Conservation (phyloP, 257 asterid genomes). For the Fraxinus cuspidata region DNA sequence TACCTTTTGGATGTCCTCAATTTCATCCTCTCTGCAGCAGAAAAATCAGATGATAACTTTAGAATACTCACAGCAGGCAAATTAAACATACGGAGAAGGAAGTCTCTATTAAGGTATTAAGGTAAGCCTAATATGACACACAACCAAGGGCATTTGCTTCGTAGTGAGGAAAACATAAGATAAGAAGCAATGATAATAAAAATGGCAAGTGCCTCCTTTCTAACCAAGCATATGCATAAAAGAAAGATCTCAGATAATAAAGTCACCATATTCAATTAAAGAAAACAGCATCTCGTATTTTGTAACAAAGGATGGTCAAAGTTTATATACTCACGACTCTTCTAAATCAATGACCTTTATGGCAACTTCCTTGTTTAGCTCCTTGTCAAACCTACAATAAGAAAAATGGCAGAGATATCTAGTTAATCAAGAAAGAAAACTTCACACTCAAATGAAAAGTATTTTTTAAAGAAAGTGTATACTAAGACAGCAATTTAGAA, state of each 20-base stretch:
- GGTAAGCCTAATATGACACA: not conserved
- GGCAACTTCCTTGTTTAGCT: slow-evolving; percentile 87
- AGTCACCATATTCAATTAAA: not conserved
- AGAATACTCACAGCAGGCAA: slow-evolving; percentile 17
- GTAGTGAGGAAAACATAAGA: not conserved
- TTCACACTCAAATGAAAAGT: not conserved
- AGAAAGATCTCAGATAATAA: not conserved
- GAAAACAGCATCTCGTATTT: not conserved
- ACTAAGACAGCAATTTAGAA: not conserved
- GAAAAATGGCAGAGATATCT: slow-evolving; percentile 12
- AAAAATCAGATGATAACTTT: slow-evolving; percentile 28
- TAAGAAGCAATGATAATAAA: not conserved
- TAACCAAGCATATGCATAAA: not conserved
- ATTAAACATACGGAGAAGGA: not conserved
- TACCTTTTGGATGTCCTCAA: slow-evolving; percentile 99
- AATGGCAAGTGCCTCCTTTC: not conserved
- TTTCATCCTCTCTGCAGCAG: slow-evolving; percentile 87
- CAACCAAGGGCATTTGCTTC: not conserved
- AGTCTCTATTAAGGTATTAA: not conserved
- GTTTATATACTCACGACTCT: slow-evolving; percentile 86
- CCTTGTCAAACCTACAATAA: slow-evolving; percentile 86
- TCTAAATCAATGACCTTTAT: slow-evolving; percentile 97
- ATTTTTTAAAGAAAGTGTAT: not conserved
- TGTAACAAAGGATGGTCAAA: not conserved
- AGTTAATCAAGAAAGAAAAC: slow-evolving; percentile 16